phyloP scores from a whole-genome alignment of 2,329 filamentous ascomycete species.

The Penicillium frequentans region DNA sequence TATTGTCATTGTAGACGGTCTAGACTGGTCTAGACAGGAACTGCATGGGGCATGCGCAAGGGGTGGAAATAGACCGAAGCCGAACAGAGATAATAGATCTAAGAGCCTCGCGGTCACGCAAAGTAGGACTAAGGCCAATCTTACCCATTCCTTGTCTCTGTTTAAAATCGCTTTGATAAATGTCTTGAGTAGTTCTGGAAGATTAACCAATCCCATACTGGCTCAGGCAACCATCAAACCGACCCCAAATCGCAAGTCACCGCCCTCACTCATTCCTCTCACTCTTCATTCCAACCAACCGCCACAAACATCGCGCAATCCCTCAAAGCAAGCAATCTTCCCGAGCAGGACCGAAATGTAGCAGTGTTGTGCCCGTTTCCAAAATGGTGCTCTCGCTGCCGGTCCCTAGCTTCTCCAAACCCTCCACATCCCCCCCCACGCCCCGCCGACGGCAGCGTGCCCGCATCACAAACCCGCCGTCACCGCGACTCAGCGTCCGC shows the following conservation, averaged over 20 bases:
- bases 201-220: neutral
- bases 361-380: constrained; percentile 14
- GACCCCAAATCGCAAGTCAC: constrained; percentile 6
- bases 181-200: neutral
- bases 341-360: constrained; percentile 32
- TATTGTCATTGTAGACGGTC: neutral
- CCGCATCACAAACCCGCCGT: constrained; percentile 14
- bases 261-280: neutral
- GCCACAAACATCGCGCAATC: neutral
- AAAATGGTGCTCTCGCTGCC: constrained; percentile 42
- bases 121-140: neutral
- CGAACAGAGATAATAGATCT: neutral
- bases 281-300: constrained; percentile 5
- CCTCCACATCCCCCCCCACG: constrained; percentile 30
- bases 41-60: neutral
- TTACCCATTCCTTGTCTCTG: neutral
- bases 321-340: neutral
- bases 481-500: constrained; percentile 14
- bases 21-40: neutral
- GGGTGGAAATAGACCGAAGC: neutral
- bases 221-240: constrained; percentile 3
- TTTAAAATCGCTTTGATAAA: neutral
- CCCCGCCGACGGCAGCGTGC: constrained; percentile 25
- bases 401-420: constrained; percentile 37
- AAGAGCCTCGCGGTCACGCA: neutral